Conservation (phyloP, 306 rosid genomes). For the Quercus cerris region DNA sequence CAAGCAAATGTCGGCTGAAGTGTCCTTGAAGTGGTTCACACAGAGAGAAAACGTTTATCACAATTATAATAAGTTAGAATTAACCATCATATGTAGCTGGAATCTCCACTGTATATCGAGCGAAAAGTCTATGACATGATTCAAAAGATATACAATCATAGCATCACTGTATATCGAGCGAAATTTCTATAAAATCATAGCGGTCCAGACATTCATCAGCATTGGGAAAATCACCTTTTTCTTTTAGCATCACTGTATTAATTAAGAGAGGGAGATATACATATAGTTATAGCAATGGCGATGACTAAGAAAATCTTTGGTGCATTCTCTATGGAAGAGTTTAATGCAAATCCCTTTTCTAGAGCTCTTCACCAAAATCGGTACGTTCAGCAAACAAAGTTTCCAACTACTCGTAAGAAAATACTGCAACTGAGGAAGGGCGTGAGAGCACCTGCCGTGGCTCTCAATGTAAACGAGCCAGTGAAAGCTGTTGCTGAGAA, state of each 20-base stretch:
- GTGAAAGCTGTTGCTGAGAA: neutral
- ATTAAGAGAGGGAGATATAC: neutral
- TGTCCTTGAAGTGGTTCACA: too few species aligned
- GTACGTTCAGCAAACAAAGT: neutral
- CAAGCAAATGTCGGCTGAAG: too few species aligned
- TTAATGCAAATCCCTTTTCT: neutral
- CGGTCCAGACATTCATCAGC: neutral
- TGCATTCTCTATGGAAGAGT: neutral
- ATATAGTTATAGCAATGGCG: neutral
- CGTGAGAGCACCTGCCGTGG: conserved; percentile 4
- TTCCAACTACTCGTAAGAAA: neutral
- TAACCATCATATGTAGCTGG: too few species aligned
- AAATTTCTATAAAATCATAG: too few species aligned
- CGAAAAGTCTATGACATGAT: too few species aligned
- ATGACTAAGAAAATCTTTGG: neutral
- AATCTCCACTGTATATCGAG: too few species aligned
- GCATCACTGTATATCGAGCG: too few species aligned
- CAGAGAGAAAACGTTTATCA: too few species aligned
- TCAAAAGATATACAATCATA: too few species aligned
- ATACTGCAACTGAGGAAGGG: neutral
- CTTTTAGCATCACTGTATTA: neutral
- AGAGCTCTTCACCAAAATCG: neutral
- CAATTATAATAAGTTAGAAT: too few species aligned
- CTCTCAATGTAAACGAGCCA: conserved; percentile 3
- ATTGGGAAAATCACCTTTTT: neutral